Base-by-base conservation (phyloP, 345 rosid species). In the Acer campestre region DNA sequence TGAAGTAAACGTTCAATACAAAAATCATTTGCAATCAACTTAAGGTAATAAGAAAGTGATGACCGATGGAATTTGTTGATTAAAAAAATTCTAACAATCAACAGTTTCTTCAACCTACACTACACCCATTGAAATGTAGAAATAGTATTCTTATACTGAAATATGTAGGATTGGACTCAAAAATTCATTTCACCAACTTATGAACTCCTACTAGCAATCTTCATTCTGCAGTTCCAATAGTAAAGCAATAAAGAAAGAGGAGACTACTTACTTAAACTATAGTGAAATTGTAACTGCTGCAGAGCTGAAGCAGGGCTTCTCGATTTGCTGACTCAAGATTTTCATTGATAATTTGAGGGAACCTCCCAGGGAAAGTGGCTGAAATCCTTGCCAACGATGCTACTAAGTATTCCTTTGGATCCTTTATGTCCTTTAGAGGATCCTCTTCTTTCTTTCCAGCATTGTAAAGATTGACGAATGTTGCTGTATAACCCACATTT, bases 291-390 rank as follows among this genome's bases (percentile, higher is more conserved):
- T 91, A 91, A 65, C 75, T 81, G 65, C 79, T 79, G 83, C 97
- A 94, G 51, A 94, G 88, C 91, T 91, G 90, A 71, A 88, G 84
- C 35, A 96, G 71, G 66, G 92, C 92, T 48, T 90, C 55, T 69
- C 90, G 94, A 82, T 96, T 96, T 67, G 91, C 87, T 61, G 89
- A 77, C 61, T 90, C 98, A 14, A 96, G 90, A 78, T 87, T 86
- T 82, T 87, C 91, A 14, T 81, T 82, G 48, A 96, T 96, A 12
- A 92, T 88, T 85, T 85, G 90, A 10, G 95, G 91, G 76, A 70
- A 94, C 85, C 88, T 90, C 56, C 95, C 98, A 74, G 99, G 97
- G 63, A 86, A 85, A 63, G 67, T 70, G 61, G 91, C 81, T 79
- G 93, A 82, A 73, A 94, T 90, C 31, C 27, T 25, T 25, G 27